Base-by-base conservation (phyloP, 495 filamentous ascomycete genomes). In the Talaromyces thailandensis region DNA sequence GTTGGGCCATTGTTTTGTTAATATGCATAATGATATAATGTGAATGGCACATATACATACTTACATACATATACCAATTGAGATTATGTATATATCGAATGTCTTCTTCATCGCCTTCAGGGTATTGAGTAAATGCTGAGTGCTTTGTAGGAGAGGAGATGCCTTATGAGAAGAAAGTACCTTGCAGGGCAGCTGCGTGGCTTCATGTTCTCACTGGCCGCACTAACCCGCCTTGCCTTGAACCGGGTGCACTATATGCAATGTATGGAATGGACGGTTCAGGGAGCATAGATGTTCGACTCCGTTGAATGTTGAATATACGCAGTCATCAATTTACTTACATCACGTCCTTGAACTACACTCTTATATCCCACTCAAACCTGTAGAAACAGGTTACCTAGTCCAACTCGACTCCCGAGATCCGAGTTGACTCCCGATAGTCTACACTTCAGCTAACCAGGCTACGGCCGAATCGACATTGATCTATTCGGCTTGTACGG, bases 11-110 rank as follows among this genome's bases (percentile, higher is more conserved):
- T 56, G 26, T 56, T 29, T 51, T 51, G 48, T 51, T 51, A 56
- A 56, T 56, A 56, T 56, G 55, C 55, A 57, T 57, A 57, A 57
- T 57, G 55, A 57, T 57, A 57, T 31, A 31, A 57, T 35, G 55
- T 57, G 55, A 55, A 35, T 35, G 14, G 55, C 26, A 35, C 28
- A 57, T 35, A 31, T 57, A 35, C 26, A 9, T 35, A 31, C 21
- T n/a, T n/a, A n/a, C n/a, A n/a, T n/a, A 18, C 21, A 57, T 14
- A 48, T 48, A 48, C 37, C 37, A 48, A 21, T 48, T 48, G 43
- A 48, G 43, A 21, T 21, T 48, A 12, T 48, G 43, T 48, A 48
- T 48, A 48, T 48, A 48, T 18, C 40, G 40, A 45, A 37, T 11
- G 8, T 45, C 40, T 45, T 18, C n/a, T 48, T 21, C 43, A 21